Evolutionary conservation across 2,329 filamentous ascomycete species (phyloP), one percentile per base, ranked within the genome.

Genomic region (Laburnicola sp.): DNA sequence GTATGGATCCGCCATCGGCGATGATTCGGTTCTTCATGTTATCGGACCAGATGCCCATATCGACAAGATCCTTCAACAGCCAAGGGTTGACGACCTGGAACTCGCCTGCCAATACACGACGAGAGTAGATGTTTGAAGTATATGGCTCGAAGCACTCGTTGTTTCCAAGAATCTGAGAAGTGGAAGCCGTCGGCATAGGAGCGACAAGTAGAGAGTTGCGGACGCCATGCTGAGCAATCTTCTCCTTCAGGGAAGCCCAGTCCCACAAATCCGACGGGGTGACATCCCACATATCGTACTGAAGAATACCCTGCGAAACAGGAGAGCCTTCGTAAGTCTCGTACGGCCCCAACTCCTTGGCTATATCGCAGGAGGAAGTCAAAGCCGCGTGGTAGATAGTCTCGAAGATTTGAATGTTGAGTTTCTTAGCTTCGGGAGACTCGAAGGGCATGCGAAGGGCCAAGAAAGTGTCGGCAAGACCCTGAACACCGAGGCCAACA

Each of bases 11-110:
- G 62, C 90, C 90, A 57, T 97, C 93, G 51, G 94, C 88, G 69
- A 99, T 99, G 82, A 99, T 99, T 66, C 94, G 91, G 82, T 99
- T 99, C 87, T 99, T 99, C 94, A 99, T 99, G 79, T 91, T 91
- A 77, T 99, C 93, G 41, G 93, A 97, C 94, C 94, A 99, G 38
- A 99, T 82, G 55, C 94, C 94, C 80, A 97, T 89, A 71, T 99
- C 94, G 63, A 99, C 94, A 27, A 99, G 86, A 68, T 99, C 94
- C 82, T 96, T 97, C 55, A 99, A 85, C 57, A 99, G 79, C 94
- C 94, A 99, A 45, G 94, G 94, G 81, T 99, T 99, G 74, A 99
- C 94, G 48, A 99, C 91, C 79, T 99, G 94, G 86, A 99, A 99
- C 76, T 99, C 94, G 66, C 94, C 94, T 63, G 94, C 94, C 65